Percentiles rank a stretch among this genome's conserved stretches.
These are phyloP conservation scores for Aspergillaceae sp. DNA, from an alignment of 2,329 filamentous ascomycete species.

Conservation along the genomic window DNA sequence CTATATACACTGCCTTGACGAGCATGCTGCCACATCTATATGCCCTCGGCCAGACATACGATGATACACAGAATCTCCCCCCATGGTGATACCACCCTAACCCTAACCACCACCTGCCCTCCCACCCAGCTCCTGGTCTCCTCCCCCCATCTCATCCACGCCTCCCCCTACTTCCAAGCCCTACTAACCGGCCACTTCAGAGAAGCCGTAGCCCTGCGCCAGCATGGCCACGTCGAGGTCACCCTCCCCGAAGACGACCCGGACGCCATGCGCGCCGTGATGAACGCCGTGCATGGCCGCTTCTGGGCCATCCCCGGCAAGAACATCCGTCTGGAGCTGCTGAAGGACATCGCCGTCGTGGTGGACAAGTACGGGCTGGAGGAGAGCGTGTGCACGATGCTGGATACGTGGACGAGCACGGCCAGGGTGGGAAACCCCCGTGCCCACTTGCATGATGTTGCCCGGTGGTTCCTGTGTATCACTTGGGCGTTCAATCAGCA, in stretches of 20 bases:
- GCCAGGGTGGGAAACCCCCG: not conserved
- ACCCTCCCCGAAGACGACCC: not conserved
- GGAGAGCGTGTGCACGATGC: not conserved
- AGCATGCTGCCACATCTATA: not conserved
- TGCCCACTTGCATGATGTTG: not conserved
- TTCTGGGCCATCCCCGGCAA: not conserved
- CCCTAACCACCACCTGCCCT: not conserved
- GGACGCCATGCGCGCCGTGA: not conserved
- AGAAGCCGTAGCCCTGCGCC: not conserved
- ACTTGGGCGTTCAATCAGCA: not conserved
- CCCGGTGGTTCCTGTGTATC: not conserved
- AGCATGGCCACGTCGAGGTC: not conserved
- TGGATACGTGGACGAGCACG: not conserved
- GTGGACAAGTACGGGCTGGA: not conserved
- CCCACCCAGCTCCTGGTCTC: not conserved
- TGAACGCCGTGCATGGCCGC: not conserved
- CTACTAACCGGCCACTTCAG: not conserved
- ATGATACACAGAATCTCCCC: not conserved
- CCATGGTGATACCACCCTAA: not conserved
- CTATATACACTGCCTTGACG: not conserved
- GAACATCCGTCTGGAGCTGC: not conserved
- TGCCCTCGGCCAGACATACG: not conserved
- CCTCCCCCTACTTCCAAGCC: not conserved
- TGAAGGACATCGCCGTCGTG: not conserved
- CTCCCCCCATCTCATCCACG: not conserved